Conservation (phyloP, 345 rosid genomes). For the Crucihimalaya himalaica region DNA sequence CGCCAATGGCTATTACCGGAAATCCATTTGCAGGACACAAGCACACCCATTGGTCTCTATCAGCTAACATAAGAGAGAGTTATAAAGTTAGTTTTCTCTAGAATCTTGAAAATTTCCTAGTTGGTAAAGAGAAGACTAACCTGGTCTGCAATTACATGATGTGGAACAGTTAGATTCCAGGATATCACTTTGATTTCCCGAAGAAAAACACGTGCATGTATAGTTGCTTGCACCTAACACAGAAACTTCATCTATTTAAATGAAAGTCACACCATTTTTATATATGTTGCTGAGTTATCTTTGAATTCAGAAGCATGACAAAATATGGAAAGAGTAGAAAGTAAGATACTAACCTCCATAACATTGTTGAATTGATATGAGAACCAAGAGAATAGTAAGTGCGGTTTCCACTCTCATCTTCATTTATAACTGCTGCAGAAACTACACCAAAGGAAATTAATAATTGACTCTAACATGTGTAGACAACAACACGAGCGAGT, state of each 20-base stretch:
- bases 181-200: constrained; percentile 48
- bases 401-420: constrained; percentile 52
- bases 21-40: constrained; percentile 69
- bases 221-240: constrained; percentile 53
- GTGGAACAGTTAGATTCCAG: constrained; percentile 67
- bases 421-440: constrained; percentile 45
- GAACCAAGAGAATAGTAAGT: constrained; percentile 47
- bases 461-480: not conserved
- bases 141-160: constrained; percentile 82
- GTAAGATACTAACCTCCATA: constrained; percentile 63
- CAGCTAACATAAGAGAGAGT: constrained; percentile 41
- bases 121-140: constrained; percentile 38
- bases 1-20: constrained; percentile 57
- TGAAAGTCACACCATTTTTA: not conserved
- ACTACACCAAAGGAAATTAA: constrained; percentile 1
- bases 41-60: constrained; percentile 66
- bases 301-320: not conserved
- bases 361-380: constrained; percentile 60
- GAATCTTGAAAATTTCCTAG: not conserved
- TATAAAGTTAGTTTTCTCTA: constrained; percentile 9
- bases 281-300: not conserved
- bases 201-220: constrained; percentile 69
- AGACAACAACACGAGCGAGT: not conserved
- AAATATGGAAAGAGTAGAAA: not conserved
- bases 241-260: constrained; percentile 49